Evolutionary conservation across 805 yeast species (phyloP), one percentile per base, ranked within the genome.

Genomic region (Lachancea sp.): DNA sequence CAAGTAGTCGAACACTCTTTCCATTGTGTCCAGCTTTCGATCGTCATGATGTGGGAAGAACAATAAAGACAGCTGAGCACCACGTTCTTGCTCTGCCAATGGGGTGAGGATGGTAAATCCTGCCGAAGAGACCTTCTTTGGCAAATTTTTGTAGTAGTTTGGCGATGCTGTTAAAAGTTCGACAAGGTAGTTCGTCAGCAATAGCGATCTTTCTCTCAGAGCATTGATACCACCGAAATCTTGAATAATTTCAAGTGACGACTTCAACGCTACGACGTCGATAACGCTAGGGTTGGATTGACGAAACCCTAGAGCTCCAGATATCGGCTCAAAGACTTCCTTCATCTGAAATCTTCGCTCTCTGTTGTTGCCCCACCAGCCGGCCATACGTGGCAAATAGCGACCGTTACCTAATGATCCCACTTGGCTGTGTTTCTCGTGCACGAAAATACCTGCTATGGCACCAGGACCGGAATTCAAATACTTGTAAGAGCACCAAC

Each of bases 331-430:
- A 55, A 87, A 90, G 25, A 70, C 55, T 57, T 82, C 90, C 46
- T 75, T 58, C 98, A 90, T 90, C 55, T 79, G 72, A 63, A 90
- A 90, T 49, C 98, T 67, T 30, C 78, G 78, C 1, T 56, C 54
- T 0, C 82, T 69, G 53, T 83, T 79, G 58, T 88, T 90, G 1
- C 96, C 97, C 96, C 97, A 90, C 98, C 98, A 90, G 0, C 98
- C 98, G 0, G 96, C 95, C 41, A 87, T 68, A 49, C 97, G 70
- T 1, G 95, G 85, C 32, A 71, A 54, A 54, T 69, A 72, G 13
- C 29, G 20, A 13, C 26, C 29, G 6, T 35, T 22, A 15, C 16
- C 22, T 9, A 18, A 27, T 18, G 32, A 13, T 9, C 39, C 41
- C 2, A 31, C 45, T 3, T 26, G 36, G n/a, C 41, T 34, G 20